These are phyloP conservation scores for Diaporthe helianthi DNA, from an alignment of 2,329 filamentous ascomycete species.

Conservation along the genomic window DNA sequence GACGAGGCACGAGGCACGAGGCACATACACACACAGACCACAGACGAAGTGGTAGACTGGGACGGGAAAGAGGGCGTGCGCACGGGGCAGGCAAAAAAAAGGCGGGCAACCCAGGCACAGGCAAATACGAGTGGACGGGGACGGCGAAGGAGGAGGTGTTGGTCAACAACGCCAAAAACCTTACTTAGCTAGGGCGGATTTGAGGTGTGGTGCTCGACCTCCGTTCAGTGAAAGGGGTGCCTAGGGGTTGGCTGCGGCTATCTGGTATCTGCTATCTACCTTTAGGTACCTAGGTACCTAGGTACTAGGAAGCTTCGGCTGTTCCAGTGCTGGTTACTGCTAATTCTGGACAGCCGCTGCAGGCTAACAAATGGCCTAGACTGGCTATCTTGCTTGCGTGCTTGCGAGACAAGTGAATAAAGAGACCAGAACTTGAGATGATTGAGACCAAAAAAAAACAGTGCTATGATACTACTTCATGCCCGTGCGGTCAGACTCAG, in stretches of 20 bases:
- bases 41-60: neutral
- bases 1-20: slow-evolving; percentile 29
- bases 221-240: neutral
- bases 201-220: neutral
- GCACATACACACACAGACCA: slow-evolving; percentile 10
- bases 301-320: neutral
- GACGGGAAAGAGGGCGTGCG: neutral
- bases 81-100: slow-evolving; percentile 30
- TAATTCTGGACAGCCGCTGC: no score
- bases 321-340: neutral
- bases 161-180: slow-evolving; percentile 28
- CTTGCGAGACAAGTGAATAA: neutral
- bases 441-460: neutral
- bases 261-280: no score
- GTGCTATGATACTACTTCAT: neutral
- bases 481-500: slow-evolving; percentile 4
- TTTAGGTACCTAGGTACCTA: no score
- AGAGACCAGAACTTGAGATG: neutral
- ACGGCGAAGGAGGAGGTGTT: slow-evolving; percentile 23
- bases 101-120: neutral
- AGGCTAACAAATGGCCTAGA: neutral
- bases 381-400: no score
- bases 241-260: neutral
- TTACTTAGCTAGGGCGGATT: slow-evolving; percentile 5
- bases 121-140: slow-evolving; percentile 9